Conservation (phyloP, 768 basidiomycete genomes). For the Mycena latifolia region DNA sequence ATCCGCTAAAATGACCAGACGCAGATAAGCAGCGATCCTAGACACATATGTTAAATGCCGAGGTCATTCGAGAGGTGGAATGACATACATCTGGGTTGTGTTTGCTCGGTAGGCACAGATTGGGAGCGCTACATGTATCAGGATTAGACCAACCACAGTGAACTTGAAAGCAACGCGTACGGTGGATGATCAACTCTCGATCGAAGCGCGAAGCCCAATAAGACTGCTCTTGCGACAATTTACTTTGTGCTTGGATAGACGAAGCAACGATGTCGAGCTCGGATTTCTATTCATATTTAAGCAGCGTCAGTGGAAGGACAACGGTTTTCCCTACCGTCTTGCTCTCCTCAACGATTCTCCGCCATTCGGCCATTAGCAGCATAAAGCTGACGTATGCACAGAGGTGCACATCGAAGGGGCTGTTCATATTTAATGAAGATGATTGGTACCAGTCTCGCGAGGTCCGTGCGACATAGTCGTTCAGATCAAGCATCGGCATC, state of each 20-base stretch:
- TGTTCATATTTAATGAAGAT: conserved; percentile 53
- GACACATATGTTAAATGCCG: conserved; percentile 24
- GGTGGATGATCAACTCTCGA: conserved; percentile 48
- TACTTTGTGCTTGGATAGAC: conserved; percentile 53
- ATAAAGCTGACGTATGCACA: conserved; percentile 67
- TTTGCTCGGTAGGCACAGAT: conserved; percentile 60
- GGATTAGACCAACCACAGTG: neutral
- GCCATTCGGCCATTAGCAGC: conserved; percentile 62
- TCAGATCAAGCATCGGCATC: conserved; percentile 71
- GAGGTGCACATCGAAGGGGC: conserved; percentile 60
- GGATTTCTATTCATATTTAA: conserved; percentile 42
- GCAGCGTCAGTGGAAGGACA: conserved; percentile 18
- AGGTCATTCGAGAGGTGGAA: conserved; percentile 35
- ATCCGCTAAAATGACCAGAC: conserved; percentile 67
- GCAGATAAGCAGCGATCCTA: conserved; percentile 67
- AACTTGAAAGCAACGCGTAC: conserved; percentile 42
- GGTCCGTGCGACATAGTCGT: conserved; percentile 70
- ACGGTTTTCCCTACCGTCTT: conserved; percentile 18
- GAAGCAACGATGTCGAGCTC: conserved; percentile 44
- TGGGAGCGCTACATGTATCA: conserved; percentile 48
- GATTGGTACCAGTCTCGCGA: conserved; percentile 63
- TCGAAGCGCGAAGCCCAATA: conserved; percentile 57
- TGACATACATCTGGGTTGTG: conserved; percentile 53
- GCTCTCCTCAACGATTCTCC: conserved; percentile 38
- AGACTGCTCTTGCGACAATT: conserved; percentile 51